Percentiles rank a stretch among this genome's conserved stretches.
phyloP scores from a whole-genome alignment of 2,329 filamentous ascomycete species.

The Leptographium galeiforme region DNA sequence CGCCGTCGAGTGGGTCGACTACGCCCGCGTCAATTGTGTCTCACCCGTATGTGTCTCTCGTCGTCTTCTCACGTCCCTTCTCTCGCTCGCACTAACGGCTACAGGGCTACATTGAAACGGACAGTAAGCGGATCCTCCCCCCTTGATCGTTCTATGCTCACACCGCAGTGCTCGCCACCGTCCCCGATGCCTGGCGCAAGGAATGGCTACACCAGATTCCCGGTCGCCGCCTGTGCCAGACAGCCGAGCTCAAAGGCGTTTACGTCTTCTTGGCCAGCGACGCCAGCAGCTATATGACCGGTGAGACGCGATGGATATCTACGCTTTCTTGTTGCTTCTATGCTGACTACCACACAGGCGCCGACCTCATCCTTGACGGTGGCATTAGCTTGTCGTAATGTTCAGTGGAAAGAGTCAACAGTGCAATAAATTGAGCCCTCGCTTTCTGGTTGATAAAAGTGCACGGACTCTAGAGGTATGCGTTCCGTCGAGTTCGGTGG shows the following conservation, averaged over 20 bases:
- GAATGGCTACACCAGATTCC: constrained; percentile 42
- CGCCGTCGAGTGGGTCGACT: constrained; percentile 63
- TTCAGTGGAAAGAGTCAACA: too few species aligned
- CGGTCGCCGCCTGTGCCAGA: constrained; percentile 36
- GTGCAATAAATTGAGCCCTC: too few species aligned
- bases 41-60: constrained; percentile 38
- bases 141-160: neutral
- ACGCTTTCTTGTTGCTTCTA: neutral
- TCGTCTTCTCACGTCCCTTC: neutral
- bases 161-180: constrained; percentile 35
- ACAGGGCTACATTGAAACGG: constrained; percentile 22
- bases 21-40: constrained; percentile 57
- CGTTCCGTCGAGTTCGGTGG: too few species aligned
- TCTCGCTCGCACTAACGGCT: neutral
- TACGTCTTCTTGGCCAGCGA: constrained; percentile 47
- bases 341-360: neutral
- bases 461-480: too few species aligned
- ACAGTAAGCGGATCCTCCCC: constrained; percentile 21
- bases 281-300: constrained; percentile 29
- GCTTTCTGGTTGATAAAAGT: too few species aligned
- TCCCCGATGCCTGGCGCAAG: constrained; percentile 57
- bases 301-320: neutral
- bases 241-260: constrained; percentile 46
- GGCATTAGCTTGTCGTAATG: neutral
- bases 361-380: neutral